A percentile compares a stretch with the other conserved stretches of the same genome.
Evolutionary conservation across 257 asterid species (phyloP).

Genomic region (Linderniella brevidens): DNA sequence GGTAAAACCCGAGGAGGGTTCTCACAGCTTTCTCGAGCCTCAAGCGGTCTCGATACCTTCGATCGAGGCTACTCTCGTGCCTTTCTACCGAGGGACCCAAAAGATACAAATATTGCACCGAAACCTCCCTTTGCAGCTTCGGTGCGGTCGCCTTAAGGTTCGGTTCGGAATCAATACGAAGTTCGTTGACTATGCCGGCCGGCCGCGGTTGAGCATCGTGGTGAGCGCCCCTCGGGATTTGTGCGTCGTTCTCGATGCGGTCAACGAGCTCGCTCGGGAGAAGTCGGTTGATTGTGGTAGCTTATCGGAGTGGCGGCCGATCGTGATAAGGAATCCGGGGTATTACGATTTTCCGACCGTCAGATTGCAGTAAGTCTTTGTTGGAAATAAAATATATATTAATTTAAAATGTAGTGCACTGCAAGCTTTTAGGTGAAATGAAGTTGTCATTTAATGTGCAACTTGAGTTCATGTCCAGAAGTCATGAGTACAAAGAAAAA

Average conservation of each 20-base stretch:
- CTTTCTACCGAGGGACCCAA: slow-evolving; percentile 44
- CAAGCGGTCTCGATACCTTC: slow-evolving; percentile 38
- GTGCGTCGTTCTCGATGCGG: slow-evolving; percentile 39
- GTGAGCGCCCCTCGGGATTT: slow-evolving; percentile 49
- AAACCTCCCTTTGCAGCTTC: slow-evolving; percentile 37
- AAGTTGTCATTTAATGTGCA: too few species aligned
- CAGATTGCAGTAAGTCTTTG: slow-evolving; percentile 62
- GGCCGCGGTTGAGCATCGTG: slow-evolving; percentile 59
- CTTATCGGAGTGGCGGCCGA: slow-evolving; percentile 74
- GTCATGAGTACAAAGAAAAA: too few species aligned
- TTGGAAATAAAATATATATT: background rate
- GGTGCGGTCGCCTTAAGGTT: slow-evolving; percentile 40
- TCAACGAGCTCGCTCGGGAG: slow-evolving; percentile 43
- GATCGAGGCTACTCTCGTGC: slow-evolving; percentile 33
- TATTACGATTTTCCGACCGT: slow-evolving; percentile 55
- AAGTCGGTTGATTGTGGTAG: slow-evolving; percentile 51
- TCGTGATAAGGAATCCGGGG: slow-evolving; percentile 52
- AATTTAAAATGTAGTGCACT: background rate
- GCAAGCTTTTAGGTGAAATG: background rate
- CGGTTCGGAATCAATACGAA: slow-evolving; percentile 62
- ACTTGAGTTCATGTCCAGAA: too few species aligned
- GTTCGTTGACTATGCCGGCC: slow-evolving; percentile 49
- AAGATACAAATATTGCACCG: slow-evolving; percentile 41
- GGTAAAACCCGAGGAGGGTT: slow-evolving; percentile 15
- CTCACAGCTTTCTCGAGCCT: slow-evolving; percentile 39